Conservation (phyloP, 306 rosid species). For the Pyrus pyrifolia region DNA sequence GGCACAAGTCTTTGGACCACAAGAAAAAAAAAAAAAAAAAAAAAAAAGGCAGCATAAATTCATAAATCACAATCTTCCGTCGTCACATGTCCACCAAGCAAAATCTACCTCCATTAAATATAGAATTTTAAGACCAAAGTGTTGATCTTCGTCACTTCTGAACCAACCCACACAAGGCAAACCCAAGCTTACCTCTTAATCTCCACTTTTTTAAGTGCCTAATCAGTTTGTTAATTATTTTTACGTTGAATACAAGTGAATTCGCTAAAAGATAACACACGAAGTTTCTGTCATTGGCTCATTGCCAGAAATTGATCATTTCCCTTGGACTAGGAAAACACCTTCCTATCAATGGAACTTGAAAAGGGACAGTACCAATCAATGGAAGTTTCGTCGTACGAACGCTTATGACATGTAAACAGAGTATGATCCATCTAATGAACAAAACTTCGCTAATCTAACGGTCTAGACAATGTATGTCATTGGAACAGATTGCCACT, state of each 20-base stretch:
- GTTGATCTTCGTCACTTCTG: slow-evolving; percentile 55
- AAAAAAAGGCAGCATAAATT: slow-evolving; percentile 11
- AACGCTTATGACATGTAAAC: neutral
- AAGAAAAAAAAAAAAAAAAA: neutral
- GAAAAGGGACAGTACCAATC: neutral
- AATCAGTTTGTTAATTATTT: neutral
- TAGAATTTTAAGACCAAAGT: slow-evolving; percentile 10
- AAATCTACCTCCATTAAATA: slow-evolving; percentile 28
- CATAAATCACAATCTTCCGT: slow-evolving; percentile 3
- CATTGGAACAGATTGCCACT: too few species aligned
- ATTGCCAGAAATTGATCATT: neutral
- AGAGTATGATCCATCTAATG: neutral
- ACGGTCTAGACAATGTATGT: neutral
- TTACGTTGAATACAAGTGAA: neutral
- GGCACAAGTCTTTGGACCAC: neutral
- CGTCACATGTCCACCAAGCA: slow-evolving; percentile 50
- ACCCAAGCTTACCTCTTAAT: neutral
- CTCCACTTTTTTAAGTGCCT: neutral
- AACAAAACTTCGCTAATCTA: too few species aligned
- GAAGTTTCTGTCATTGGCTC: neutral
- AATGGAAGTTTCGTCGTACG: neutral
- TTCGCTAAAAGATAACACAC: neutral
- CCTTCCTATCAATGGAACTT: neutral
- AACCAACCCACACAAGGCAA: slow-evolving; percentile 50
- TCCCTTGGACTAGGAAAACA: neutral